Evolutionary conservation across 352 stramenopile genomes (phyloP), one percentile per base, ranked within the genome.

Genomic region (Phytophthora sansomeana): DNA sequence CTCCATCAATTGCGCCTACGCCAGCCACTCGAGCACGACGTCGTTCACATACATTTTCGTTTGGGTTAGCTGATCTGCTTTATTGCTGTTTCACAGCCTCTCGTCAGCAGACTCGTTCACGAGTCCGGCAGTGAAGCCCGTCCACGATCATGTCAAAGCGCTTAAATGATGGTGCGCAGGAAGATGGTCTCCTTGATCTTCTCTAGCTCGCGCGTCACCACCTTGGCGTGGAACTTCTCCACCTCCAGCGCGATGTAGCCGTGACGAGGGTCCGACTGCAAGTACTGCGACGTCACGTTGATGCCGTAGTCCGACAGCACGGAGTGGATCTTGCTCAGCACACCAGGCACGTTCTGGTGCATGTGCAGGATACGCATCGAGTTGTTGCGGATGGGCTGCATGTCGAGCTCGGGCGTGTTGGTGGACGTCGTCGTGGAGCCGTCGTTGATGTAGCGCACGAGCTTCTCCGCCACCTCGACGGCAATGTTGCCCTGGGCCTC

Each of bases 401-500:
- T 89, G 62, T 95, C 86, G 36, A 95, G 67, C 66, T 95, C 86
- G 4, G 86, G 86, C 58, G 84, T 92, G 72, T 95, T 95, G 35
- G 76, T 85, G 48, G 82, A 90, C 48, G 83, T 92, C 13, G 80
- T 91, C 24, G 84, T 95, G 72, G 84, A 87, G 54, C 86, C 86
- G 29, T 91, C 76, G 74, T 95, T 92, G 26, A 95, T 80, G 72
- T 91, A 95, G 16, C 84, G 86, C 64, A 95, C 83, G 21, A 95
- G 67, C 58, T 95, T 95, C 11, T 72, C 85, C 5, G 86, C 84
- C 29, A 95, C 86, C 67, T 95, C 86, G 26, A 92, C 83, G 10
- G 87, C 87, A 58, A 95, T 93, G 72, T 95, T 95, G 29, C 96
- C 93, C 81, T 99, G 95, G 1, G 97, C 96, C 75, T 99, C 97